Base-by-base conservation (phyloP, 768 basidiomycete species). In the Leucocoprinus leucothites region DNA sequence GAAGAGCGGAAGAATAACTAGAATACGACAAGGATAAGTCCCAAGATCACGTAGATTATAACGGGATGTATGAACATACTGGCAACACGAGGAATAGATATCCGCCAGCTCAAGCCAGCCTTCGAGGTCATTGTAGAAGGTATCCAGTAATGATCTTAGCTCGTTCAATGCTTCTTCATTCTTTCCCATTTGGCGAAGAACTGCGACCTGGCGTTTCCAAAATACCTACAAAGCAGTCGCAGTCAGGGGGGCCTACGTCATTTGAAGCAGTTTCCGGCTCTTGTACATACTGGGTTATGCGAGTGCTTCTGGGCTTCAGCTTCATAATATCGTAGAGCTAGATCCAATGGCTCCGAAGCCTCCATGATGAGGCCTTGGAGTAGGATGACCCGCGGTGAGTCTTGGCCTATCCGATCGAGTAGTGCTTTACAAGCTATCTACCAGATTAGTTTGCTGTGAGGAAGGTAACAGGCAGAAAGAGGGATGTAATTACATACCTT, bases 91-190 rank as follows among this genome's bases (percentile, higher is more conserved):
- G 3, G 84, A 74, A 61, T 96, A 92, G 3, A 91, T 81, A 63
- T 90, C 87, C 0, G 90, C 85, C 21, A 97, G 81, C 66, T 94
- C 88, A 16, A 90, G 70, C 94, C 94, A 96, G 9, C 82, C 92
- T 60, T 94, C 91, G 13, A 87, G 74, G 60, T 97, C 94, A 19
- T 84, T 84, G 66, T 96, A 97, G 65, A 93, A 89, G 0, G 87
- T 91, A 63, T 97, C 94, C 18, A 94, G 78, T 61, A 87, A 85
- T 41, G 78, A 73, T 13, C 81, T 81, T 2, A 96, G 77, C 63
- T 93, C 84, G 9, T 84, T 79, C 1, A 89, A 83, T 0, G 89
- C 86, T 47, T 76, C 77, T 48, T 91, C 84, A 0, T 80, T 68
- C 64, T 80, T 80, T 44, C 89, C 85, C 6, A 71, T 74, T 9